Base-by-base conservation (phyloP, 352 stramenopile species). In the Elongisporangium undulatum region DNA sequence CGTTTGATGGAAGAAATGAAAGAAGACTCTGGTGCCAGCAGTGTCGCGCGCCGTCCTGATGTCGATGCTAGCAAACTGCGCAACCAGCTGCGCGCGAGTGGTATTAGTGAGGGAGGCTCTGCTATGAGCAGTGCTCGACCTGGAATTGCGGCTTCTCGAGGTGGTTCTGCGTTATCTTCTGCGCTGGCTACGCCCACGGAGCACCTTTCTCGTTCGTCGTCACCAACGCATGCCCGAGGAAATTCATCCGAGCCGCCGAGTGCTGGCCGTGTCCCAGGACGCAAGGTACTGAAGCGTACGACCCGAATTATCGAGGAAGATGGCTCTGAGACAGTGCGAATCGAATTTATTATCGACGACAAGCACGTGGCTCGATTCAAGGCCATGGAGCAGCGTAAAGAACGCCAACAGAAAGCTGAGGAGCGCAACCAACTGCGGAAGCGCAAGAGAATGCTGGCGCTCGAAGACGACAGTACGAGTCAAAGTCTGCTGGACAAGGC, bases 1-100 rank as follows among this genome's bases (percentile, higher is more conserved):
- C 77, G 80, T 3, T 71, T 94, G 20, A 92, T 90, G 80, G 72
- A 85, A 38, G 83, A 92, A 29, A 93, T 94, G 85, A 86, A 91
- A 26, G 80, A 92, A 62, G 79, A 83, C 50, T 71, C 72, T n/a
- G 68, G 67, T n/a, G 23, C 69, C 13, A 74, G 56, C 41, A 52
- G 58, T 9, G 65, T 26, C 13, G 73, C 71, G 19, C 73, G 77
- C 17, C 84, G 84, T 21, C 74, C 79, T 20, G 84, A 94, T 55
- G 67, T 91, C 8, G 82, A 94, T 45, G 67, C 78, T 0, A 89
- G 74, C 22, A 55, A 78, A 34, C 51, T 94, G 16, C 74, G 82
- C 19, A 89, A 72, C 51, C 77, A 94, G 54, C 58, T 92, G 39
- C 75, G 79, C 15, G 82, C 79, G 23, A 94, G 82, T 71, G 84